Evolutionary conservation across 2,329 filamentous ascomycete genomes (phyloP).

Genomic region (Sporothrix globosa): DNA sequence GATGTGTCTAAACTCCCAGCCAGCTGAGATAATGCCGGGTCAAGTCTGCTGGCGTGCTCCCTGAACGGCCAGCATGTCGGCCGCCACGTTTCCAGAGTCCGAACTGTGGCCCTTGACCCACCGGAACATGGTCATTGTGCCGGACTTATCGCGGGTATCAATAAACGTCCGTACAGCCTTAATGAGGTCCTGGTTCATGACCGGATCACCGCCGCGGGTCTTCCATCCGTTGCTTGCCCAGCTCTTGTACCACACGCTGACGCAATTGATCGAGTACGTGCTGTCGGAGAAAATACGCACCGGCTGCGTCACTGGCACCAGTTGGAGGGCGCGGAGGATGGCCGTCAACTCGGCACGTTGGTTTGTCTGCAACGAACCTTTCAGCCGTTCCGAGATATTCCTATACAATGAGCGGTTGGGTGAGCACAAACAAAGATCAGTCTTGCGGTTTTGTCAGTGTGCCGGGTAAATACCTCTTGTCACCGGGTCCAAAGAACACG

Average conservation of each 20-base stretch:
- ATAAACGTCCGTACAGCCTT: conserved; percentile 72
- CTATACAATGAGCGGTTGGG: conserved; percentile 39
- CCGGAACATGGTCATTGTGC: conserved; percentile 69
- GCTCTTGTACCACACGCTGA: conserved; percentile 77
- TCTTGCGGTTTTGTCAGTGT: no score
- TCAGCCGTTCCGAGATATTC: conserved; percentile 74
- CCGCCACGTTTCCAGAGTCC: conserved; percentile 74
- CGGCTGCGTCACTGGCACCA: conserved; percentile 66
- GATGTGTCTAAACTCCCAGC: background rate
- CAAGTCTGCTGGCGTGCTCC: conserved; percentile 52
- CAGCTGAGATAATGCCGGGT: background rate
- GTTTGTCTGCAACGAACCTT: conserved; percentile 81
- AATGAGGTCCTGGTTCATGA: conserved; percentile 87
- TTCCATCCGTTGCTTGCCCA: conserved; percentile 81
- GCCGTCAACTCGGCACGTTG: conserved; percentile 94
- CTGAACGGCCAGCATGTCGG: conserved; percentile 74
- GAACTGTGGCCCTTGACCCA: conserved; percentile 89
- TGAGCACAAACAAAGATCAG: background rate
- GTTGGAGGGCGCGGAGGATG: conserved; percentile 79
- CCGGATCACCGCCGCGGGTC: conserved; percentile 64
- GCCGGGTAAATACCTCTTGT: conserved; percentile 51
- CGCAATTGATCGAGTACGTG: conserved; percentile 86
- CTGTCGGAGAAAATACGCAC: conserved; percentile 87
- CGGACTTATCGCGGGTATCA: conserved; percentile 64
- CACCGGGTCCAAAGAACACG: conserved; percentile 63